Evolutionary conservation across 768 basidiomycete species (phyloP), one percentile per base, ranked within the genome.

Genomic region (Neoboletus brunneissimus): DNA sequence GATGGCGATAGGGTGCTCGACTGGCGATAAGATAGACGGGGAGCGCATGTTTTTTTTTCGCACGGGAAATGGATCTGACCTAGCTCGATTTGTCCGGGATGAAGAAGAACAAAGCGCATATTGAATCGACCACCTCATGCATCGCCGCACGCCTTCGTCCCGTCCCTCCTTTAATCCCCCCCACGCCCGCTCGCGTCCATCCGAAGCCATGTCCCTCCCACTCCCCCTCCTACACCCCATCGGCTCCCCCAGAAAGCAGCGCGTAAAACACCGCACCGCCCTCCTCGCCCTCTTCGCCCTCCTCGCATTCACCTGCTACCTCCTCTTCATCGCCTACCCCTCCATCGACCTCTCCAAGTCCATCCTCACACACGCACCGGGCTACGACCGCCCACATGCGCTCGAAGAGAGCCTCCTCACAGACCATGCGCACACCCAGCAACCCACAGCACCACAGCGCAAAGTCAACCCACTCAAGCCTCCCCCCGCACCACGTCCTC

Each of bases 251-350:
- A 55, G 57, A 5, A 67, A 67, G 29, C 68, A 76, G 35, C 84
- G 83, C 32, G 42, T 66, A 27, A 81, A 78, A 62, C 77, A 82
- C 43, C 77, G 82, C 53, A 78, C 82, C 5, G 80, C 81, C 4
- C 68, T 86, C 59, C 51, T 87, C 61, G 81, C 81, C 10, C 77
- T 88, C 64, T 48, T 81, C 66, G 66, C 75, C 58, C 76, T 87
- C 63, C 51, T 83, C 52, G 64, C 74, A 31, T 70, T 87, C 60
- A 77, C 81, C 38, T 75, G 74, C 51, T 88, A 83, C 73, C 72
- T 87, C 51, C 74, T 86, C 58, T 75, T 86, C 63, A 65, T 81
- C 48, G 77, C 79, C 38, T 74, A 71, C 49, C 67, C 80, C 15
- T 67, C 79, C 51, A 55, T 77, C 47, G 69, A 76, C 51, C 62